A percentile compares a stretch with the other conserved stretches of the same genome.
phyloP scores from a whole-genome alignment of 2,329 filamentous ascomycete genomes.

The Lachnellula occidentalis region DNA sequence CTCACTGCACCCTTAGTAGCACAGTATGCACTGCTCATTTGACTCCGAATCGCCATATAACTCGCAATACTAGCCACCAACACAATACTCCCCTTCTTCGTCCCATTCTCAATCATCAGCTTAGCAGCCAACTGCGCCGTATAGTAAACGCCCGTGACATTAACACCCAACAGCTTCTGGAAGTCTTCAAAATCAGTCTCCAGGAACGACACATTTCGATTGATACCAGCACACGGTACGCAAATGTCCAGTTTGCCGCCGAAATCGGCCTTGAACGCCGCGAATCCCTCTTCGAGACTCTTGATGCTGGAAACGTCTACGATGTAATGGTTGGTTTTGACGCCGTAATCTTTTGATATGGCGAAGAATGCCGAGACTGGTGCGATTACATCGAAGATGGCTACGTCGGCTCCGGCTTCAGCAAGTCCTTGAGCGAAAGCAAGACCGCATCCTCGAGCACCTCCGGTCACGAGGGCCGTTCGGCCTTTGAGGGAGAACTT shows the following conservation, averaged over 20 bases:
- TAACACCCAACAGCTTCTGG: constrained; percentile 38
- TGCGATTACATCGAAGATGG: constrained; percentile 41
- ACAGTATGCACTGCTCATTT: constrained; percentile 43
- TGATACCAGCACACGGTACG: constrained; percentile 42
- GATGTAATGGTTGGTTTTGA: constrained; percentile 38
- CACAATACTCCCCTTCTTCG: constrained; percentile 46
- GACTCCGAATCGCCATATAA: constrained; percentile 44
- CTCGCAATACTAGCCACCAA: constrained; percentile 49
- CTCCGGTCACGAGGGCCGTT: constrained; percentile 42
- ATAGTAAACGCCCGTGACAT: constrained; percentile 43
- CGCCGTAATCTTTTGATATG: constrained; percentile 37
- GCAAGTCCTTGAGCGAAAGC: constrained; percentile 40
- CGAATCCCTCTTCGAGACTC: constrained; percentile 30
- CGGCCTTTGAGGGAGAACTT: constrained; percentile 42
- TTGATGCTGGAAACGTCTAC: constrained; percentile 35
- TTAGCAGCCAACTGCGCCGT: constrained; percentile 33
- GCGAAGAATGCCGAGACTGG: constrained; percentile 35
- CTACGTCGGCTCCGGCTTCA: constrained; percentile 41
- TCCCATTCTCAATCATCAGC: constrained; percentile 39
- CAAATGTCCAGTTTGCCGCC: constrained; percentile 37
- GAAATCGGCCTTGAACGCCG: constrained; percentile 30
- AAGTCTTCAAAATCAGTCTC: constrained; percentile 39
- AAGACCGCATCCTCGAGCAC: constrained; percentile 40
- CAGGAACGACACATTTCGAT: constrained; percentile 39
- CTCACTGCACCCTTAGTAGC: constrained; percentile 43